Evolutionary conservation across 306 rosid species (phyloP).

Genomic region (Pyrus bretschneideri): DNA sequence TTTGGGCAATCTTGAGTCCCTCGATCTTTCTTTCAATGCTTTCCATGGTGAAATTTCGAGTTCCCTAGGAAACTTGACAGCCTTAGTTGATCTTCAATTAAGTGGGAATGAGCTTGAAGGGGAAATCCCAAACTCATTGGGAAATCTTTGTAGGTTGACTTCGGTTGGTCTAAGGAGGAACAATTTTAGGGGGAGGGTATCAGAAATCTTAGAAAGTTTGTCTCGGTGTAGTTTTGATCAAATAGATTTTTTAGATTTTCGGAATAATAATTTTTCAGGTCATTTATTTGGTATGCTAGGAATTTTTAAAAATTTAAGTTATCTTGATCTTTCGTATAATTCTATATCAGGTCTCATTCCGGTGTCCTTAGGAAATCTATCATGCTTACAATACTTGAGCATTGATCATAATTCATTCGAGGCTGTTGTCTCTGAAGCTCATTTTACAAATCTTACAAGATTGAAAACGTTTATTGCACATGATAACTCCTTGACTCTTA

Average conservation of each 20-base stretch:
- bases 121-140: background rate
- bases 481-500: no score
- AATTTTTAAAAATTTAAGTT: background rate
- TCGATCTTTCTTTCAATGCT: fast-evolving
- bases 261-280: background rate
- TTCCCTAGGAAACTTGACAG: background rate
- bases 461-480: fast-evolving
- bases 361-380: no score
- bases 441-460: no score
- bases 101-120: background rate
- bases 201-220: background rate
- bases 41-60: background rate
- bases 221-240: background rate
- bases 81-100: background rate
- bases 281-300: conserved; percentile 8
- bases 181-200: background rate
- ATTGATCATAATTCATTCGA: no score
- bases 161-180: fast-evolving
- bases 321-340: background rate
- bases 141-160: conserved; percentile 6
- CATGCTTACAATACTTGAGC: fast-evolving
- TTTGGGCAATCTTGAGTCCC: background rate
- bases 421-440: no score
- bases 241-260: fast-evolving
- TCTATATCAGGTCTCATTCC: background rate